A percentile compares a stretch with the other conserved stretches of the same genome.
These are phyloP conservation scores for Malus sieversii DNA, from an alignment of 306 rosid species.

Conservation along the genomic window DNA sequence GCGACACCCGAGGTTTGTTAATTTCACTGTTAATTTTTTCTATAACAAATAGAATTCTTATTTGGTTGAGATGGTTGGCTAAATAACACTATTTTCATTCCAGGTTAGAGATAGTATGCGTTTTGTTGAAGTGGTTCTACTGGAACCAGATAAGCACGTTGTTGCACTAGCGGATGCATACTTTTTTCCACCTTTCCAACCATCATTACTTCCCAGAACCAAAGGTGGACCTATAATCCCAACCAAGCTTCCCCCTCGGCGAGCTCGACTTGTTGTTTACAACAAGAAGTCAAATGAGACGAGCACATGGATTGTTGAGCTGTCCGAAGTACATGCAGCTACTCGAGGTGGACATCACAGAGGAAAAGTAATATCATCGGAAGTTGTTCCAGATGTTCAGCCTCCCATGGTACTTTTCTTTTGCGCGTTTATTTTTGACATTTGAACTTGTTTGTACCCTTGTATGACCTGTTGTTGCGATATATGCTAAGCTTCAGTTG, in stretches of 20 bases:
- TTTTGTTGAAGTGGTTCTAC: conserved; percentile 69
- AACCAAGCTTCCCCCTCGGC: conserved; percentile 77
- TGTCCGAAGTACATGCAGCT: conserved; percentile 87
- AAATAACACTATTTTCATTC: conserved; percentile 3
- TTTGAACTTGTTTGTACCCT: conserved; percentile 1
- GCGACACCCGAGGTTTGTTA: conserved; percentile 76
- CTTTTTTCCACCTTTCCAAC: conserved; percentile 91
- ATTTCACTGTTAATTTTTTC: conserved; percentile 1
- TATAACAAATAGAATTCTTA: background rate
- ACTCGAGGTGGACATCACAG: conserved; percentile 93
- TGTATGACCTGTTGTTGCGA: background rate
- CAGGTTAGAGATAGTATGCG: conserved; percentile 94
- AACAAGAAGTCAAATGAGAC: conserved; percentile 74
- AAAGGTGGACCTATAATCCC: conserved; percentile 83
- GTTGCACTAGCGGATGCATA: conserved; percentile 91
- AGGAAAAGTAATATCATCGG: conserved; percentile 76
- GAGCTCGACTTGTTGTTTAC: conserved; percentile 79
- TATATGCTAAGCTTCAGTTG: background rate
- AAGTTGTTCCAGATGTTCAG: conserved; percentile 73
- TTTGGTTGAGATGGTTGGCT: background rate
- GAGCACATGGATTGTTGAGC: conserved; percentile 64
- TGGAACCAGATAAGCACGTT: conserved; percentile 80
- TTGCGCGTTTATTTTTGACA: background rate
- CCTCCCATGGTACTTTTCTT: conserved; percentile 71
- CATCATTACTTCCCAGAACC: conserved; percentile 73